Conservation (phyloP, 305 asterid species). For the Euphrasia arctica region DNA sequence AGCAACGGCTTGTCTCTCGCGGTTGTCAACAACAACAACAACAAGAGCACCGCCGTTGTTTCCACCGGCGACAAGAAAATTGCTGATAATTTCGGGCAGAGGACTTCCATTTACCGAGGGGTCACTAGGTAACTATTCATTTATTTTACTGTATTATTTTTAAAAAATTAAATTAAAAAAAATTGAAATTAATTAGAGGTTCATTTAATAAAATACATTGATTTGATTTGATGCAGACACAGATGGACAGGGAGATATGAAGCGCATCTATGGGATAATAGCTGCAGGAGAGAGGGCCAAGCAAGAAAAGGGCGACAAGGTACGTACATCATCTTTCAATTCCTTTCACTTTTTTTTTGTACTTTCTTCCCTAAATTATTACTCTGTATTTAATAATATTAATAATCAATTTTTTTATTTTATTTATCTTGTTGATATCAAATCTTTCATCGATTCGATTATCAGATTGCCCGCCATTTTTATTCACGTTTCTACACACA, state of each 20-base stretch:
- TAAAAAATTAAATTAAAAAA: too few species aligned
- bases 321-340: conserved; percentile 29
- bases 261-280: conserved; percentile 99
- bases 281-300: conserved; percentile 98
- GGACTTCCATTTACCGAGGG: conserved; percentile 96
- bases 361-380: conserved; percentile 15
- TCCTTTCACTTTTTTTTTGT: conserved; percentile 14
- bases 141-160: too few species aligned
- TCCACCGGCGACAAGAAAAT: conserved; percentile 60
- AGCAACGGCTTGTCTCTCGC: conserved; percentile 56
- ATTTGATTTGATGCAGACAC: conserved; percentile 51
- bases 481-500: conserved; percentile 7
- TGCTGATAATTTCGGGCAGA: conserved; percentile 79
- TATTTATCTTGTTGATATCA: neutral
- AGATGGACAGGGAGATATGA: conserved; percentile 99
- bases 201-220: too few species aligned
- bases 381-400: neutral
- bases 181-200: neutral
- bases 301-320: conserved; percentile 99
- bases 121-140: conserved; percentile 64
- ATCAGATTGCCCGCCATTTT: conserved; percentile 75
- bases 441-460: conserved; percentile 44
- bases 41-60: conserved; percentile 34
- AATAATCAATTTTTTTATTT: conserved; percentile 33
- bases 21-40: conserved; percentile 30